phyloP scores from a whole-genome alignment of 2,329 filamentous ascomycete genomes.

The Reticulascus tulasneorum region DNA sequence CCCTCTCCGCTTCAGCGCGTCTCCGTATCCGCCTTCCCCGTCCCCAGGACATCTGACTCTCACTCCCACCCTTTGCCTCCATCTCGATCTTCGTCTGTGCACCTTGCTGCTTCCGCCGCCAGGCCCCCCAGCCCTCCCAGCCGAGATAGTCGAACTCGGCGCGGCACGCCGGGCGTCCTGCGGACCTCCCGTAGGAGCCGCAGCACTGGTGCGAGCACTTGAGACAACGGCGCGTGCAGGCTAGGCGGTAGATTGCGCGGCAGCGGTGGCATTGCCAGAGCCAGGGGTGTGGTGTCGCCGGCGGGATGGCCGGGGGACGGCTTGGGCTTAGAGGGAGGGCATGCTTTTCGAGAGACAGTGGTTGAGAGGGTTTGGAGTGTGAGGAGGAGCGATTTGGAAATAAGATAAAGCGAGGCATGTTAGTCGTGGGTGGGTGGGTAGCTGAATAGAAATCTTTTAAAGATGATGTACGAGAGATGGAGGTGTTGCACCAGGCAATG shows the following conservation, averaged over 20 bases:
- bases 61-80: too few species aligned
- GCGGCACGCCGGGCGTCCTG: slow-evolving; percentile 14
- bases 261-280: slow-evolving; percentile 30
- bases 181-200: slow-evolving; percentile 13
- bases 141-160: slow-evolving; percentile 28
- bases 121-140: slow-evolving; percentile 26
- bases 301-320: not conserved
- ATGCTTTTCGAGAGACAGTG: too few species aligned
- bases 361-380: too few species aligned
- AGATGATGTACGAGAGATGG: too few species aligned
- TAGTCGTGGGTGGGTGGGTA: too few species aligned
- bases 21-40: not conserved
- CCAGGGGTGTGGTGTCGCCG: slow-evolving; percentile 18
- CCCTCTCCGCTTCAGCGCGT: not conserved
- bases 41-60: too few species aligned
- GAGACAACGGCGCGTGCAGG: slow-evolving; percentile 33
- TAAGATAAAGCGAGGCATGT: too few species aligned
- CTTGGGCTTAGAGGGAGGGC: too few species aligned
- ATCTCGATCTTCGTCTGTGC: too few species aligned
- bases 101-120: slow-evolving; percentile 24
- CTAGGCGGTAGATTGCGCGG: slow-evolving; percentile 19
- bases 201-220: slow-evolving; percentile 33
- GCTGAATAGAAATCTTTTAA: too few species aligned
- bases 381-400: too few species aligned
- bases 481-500: too few species aligned